Conservation (phyloP, 352 stramenopile genomes). For the Globisporangium viniferum region DNA sequence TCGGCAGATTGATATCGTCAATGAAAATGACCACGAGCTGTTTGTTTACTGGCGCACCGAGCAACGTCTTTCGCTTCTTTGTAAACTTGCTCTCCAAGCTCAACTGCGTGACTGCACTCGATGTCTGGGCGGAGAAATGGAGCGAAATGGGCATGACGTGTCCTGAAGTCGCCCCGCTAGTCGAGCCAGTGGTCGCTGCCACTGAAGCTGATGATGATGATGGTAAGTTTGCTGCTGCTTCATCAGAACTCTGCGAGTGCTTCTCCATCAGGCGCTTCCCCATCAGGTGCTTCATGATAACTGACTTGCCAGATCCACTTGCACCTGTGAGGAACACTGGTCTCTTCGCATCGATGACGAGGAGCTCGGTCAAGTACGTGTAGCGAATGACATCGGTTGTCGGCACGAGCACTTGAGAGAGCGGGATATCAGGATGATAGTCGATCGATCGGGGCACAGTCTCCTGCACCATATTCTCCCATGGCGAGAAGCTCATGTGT, state of each 20-base stretch:
- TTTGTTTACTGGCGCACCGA: slow-evolving; percentile 79
- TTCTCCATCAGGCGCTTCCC: slow-evolving; percentile 33
- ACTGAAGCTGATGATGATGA: background rate
- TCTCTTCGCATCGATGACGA: slow-evolving; percentile 54
- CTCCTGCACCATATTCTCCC: slow-evolving; percentile 25
- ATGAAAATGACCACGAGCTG: slow-evolving; percentile 81
- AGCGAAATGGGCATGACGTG: slow-evolving; percentile 52
- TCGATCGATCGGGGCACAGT: slow-evolving; percentile 18
- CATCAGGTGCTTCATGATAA: slow-evolving; percentile 77
- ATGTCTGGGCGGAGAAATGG: slow-evolving; percentile 88
- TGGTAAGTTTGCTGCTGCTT: background rate
- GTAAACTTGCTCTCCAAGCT: slow-evolving; percentile 88
- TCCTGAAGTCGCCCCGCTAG: slow-evolving; percentile 5
- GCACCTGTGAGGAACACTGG: slow-evolving; percentile 87
- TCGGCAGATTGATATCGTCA: slow-evolving; percentile 92
- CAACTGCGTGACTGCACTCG: slow-evolving; percentile 71
- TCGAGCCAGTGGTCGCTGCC: background rate
- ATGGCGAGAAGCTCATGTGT: slow-evolving; percentile 60
- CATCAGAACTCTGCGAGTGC: slow-evolving; percentile 11
- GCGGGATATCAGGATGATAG: slow-evolving; percentile 20
- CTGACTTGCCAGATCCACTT: slow-evolving; percentile 87
- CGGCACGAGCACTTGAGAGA: slow-evolving; percentile 64
- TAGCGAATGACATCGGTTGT: slow-evolving; percentile 69
- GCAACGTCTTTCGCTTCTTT: slow-evolving; percentile 91
- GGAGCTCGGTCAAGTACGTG: slow-evolving; percentile 47